These are phyloP conservation scores for Pythium sukuiense DNA, from an alignment of 352 stramenopile species.

Conservation along the genomic window DNA sequence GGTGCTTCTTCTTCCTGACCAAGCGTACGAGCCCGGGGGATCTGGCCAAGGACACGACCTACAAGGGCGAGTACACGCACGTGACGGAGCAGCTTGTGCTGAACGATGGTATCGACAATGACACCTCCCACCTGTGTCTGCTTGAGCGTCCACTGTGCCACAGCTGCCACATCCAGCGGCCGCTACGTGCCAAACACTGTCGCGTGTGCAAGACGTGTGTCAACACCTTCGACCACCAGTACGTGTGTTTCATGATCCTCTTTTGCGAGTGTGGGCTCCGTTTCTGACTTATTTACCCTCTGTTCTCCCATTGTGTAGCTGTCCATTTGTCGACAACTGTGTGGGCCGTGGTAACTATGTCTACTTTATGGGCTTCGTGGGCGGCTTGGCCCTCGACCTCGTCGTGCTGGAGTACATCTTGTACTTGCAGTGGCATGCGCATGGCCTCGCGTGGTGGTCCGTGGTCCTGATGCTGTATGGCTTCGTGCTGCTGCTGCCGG, in stretches of 20 bases:
- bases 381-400: conserved; percentile 45
- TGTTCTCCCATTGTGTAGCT: conserved; percentile 46
- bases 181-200: conserved; percentile 81
- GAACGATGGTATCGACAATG: conserved; percentile 11
- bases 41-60: conserved; percentile 36
- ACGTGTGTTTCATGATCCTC: conserved; percentile 28
- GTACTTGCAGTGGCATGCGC: conserved; percentile 51
- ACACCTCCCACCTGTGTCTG: conserved; percentile 11
- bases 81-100: conserved; percentile 54
- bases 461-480: conserved; percentile 47
- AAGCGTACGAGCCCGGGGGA: conserved; percentile 59
- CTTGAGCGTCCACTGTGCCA: conserved; percentile 79
- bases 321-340: conserved; percentile 98
- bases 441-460: conserved; percentile 36
- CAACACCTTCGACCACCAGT: conserved; percentile 98
- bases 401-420: conserved; percentile 59
- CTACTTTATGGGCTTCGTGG: conserved; percentile 68
- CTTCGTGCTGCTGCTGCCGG: conserved; percentile 44
- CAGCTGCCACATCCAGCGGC: conserved; percentile 78
- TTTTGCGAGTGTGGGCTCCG: neutral
- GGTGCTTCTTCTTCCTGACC: conserved; percentile 66
- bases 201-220: conserved; percentile 93
- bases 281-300: neutral
- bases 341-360: conserved; percentile 98
- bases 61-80: conserved; percentile 50